Evolutionary conservation across 169 alveolate genomes (phyloP), one percentile per base, ranked within the genome.

Genomic region (Cyclospora cayetanensis): DNA sequence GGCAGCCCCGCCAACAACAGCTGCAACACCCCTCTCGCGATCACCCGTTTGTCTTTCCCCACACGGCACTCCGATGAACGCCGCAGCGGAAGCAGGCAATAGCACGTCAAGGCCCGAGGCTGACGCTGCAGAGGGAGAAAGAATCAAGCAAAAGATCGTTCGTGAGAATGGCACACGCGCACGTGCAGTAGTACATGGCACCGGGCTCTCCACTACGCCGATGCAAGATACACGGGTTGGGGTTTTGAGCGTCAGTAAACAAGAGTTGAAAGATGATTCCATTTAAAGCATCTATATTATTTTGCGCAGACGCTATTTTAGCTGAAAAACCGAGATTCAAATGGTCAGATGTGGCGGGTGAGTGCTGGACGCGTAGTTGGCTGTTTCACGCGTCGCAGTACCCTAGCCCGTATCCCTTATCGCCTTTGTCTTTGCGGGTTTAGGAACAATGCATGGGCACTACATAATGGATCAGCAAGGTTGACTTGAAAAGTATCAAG

Each of bases 291-390:
- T 22, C 11, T 46, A 22, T 22, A 1, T 31, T n/a, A n/a, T 31
- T 79, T 11, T 31, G 72, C 31, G 68, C 93, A 92, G 95, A 84
- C 52, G 95, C 95, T 27, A 92, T 92, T 27, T 80, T 92, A 22
- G 93, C 97, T 20, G 98, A 96, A 89, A 97, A 95, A 66, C 99
- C 98, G 4, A 96, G 97, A 77, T 98, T 97, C 29, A 93, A 93
- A 35, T 97, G 99, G 99, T 93, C 93, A 39, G 98, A 97, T 92
- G 97, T 97, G 12, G 98, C 98, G 15, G 99, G 95, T 92, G 43
- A 46, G 85, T 52, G 15, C 31, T 4, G 31, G 68, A 9, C 22
- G 12, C 41, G 50, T 12, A 34, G 12, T 65, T n/a, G 37, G 7
- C 35, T 65, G 37, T 22, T n/a, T 65, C 77, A 50, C 20, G 25